Evolutionary conservation across 306 rosid genomes (phyloP), one percentile per base, ranked within the genome.

Genomic region (Mucuna pruriens): DNA sequence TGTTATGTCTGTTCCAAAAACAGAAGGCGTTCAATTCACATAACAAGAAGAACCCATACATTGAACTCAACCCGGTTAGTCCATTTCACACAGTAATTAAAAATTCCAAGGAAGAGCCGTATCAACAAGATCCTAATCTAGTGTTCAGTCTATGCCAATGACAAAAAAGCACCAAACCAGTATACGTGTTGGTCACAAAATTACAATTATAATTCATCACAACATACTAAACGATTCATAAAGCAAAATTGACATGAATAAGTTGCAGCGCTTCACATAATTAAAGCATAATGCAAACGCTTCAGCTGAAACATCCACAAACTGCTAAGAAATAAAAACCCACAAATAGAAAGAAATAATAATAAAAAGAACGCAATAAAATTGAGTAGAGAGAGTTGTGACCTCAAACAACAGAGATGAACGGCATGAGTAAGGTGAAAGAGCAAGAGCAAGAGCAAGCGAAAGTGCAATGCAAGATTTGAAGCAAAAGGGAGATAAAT

Each of bases 371-470:
- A 1, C 12, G 4, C 62, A 58, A 58, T 17, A 64, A 63, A 65
- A n/a, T 19, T 17, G 29, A 66, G 15, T 36, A 51, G 16, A 55
- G 48, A 34, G 42, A 45, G 74, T 61, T 19, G 60, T 82, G 58
- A 82, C 85, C 85, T 82, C 29, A 82, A 46, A 26, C 22, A 20
- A 66, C 7, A 57, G 72, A 31, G 52, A 31, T 13, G 33, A 42
- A 42, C 39, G 25, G 25, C 76, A 57, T 57, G 42, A 20, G 29
- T 2, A 15, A 42, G 71, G 10, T 19, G 70, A 57, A 65, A 57
- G 15, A 54, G 29, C 15, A 57, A 44, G 15, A 54, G 29, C 15
- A 57, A 44, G 26, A 19, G 55, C 4, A 38, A 45, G 71, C 3
- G 38, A 9, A 9, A 20, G 67, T 1, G 42, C 0, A 25, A 60